A percentile compares a stretch with the other conserved stretches of the same genome.
These are phyloP conservation scores for Truncatella angustata DNA, from an alignment of 2,329 filamentous ascomycete species.

Conservation along the genomic window DNA sequence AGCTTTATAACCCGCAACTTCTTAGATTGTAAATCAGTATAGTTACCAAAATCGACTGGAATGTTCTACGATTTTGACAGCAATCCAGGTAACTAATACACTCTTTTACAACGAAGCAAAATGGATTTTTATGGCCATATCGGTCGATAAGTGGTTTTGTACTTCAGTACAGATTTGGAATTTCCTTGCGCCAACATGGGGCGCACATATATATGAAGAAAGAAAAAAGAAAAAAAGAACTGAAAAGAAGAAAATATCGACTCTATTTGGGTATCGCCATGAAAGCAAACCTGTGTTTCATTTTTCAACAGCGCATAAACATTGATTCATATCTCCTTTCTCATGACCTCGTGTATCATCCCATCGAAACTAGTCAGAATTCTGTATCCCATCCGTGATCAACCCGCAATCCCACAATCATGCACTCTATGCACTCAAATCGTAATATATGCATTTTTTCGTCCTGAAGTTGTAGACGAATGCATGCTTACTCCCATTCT, in stretches of 20 bases:
- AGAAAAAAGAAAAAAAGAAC: background rate
- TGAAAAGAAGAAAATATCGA: background rate
- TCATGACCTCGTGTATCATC: background rate
- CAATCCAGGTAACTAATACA: no score
- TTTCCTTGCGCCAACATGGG: no score
- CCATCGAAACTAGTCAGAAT: background rate
- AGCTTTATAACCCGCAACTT: no score
- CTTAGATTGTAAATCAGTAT: no score
- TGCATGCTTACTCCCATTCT: constrained; percentile 62
- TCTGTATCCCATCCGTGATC: background rate
- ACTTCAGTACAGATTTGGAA: no score
- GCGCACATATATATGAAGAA: no score
- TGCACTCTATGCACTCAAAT: constrained; percentile 52
- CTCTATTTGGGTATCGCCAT: background rate
- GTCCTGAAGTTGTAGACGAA: constrained; percentile 93
- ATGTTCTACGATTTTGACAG: no score
- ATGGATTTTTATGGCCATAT: no score
- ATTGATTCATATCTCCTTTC: background rate
- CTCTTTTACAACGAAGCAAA: no score
- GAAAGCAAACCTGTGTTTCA: background rate
- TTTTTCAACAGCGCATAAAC: background rate
- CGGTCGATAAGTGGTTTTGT: no score
- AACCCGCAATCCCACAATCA: background rate
- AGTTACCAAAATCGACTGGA: no score
- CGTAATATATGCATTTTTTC: constrained; percentile 81